Evolutionary conservation across 495 filamentous ascomycete species (phyloP), one percentile per base, ranked within the genome.

Genomic region (Hamigera avellanea): DNA sequence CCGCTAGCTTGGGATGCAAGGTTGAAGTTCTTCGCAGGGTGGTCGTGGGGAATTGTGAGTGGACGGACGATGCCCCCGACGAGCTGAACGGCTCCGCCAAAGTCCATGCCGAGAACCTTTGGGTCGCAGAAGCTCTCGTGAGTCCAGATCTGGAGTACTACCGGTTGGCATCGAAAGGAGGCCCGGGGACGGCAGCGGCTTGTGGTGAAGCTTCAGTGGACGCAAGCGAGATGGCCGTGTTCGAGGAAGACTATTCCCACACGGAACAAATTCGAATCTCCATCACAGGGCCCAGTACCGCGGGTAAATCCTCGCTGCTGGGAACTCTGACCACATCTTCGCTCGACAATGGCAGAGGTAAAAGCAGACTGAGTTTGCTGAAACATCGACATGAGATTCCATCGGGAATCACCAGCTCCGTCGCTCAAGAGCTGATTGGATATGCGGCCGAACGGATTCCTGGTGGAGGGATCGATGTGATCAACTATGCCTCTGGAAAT

Each of bases 341-440:
- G 8, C 64, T 93, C 8, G 91, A 98, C 49, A 95, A 98, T 59
- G 91, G 89, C 3, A 69, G 87, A 36, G 91, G 91, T 1, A 87
- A 83, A 48, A 89, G 83, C 48, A 69, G 91, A 42, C 69, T 95
- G 26, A 86, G 82, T 43, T 61, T 96, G 6, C 65, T 96, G 32
- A 94, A 87, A 46, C 91, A 98, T 56, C 74, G 83, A n/a, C 91
- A 98, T 49, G 91, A 98, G 46, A 82, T 96, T 19, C 78, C 68
- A 0, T 89, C 87, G 2, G 91, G 91, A 0, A 70, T 94, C 40
- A 98, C 93, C 10, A 93, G 85, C 50, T 95, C 88, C 5, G 77
- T 98, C 10, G 78, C 89, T 2, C 87, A 93, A 49, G 91, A 95
- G 53, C 69, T 98, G 7, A 74, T 96, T 39, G 91, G 93, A 14